phyloP scores from a whole-genome alignment of 352 stramenopile genomes.

The Phytophthora nicotianae region DNA sequence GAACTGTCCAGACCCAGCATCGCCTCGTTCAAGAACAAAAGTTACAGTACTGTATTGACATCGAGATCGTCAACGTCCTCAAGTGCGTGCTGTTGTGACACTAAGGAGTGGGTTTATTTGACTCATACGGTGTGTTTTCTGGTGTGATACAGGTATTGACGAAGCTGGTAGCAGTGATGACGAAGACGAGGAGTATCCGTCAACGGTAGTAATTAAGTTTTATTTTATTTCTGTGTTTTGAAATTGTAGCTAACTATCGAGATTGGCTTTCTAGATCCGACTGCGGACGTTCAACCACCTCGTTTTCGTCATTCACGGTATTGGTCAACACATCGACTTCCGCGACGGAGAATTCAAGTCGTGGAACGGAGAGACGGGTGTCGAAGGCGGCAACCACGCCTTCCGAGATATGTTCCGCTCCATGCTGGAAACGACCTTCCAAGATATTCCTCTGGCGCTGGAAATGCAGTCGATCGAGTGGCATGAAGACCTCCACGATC shows the following conservation, averaged over 20 bases:
- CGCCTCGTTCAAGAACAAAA: conserved; percentile 59
- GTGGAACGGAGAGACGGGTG: conserved; percentile 70
- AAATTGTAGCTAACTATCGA: background rate
- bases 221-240: background rate
- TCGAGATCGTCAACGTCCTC: conserved; percentile 38
- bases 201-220: conserved; percentile 47
- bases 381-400: conserved; percentile 80
- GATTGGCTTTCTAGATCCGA: conserved; percentile 51
- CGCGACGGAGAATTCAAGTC: conserved; percentile 84
- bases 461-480: conserved; percentile 92
- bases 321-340: conserved; percentile 87
- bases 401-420: conserved; percentile 80
- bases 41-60: conserved; percentile 55
- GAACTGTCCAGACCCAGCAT: conserved; percentile 36
- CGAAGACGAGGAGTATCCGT: conserved; percentile 71
- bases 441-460: conserved; percentile 77
- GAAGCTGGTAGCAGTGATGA: conserved; percentile 60
- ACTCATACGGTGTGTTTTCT: background rate
- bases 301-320: conserved; percentile 89
- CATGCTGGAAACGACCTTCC: conserved; percentile 83
- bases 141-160: conserved; percentile 23
- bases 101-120: background rate
- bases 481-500: conserved; percentile 89
- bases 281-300: conserved; percentile 81
- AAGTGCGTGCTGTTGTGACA: conserved; percentile 26